Conservation (phyloP, 257 asterid species). For the Anisodus tanguticus region DNA sequence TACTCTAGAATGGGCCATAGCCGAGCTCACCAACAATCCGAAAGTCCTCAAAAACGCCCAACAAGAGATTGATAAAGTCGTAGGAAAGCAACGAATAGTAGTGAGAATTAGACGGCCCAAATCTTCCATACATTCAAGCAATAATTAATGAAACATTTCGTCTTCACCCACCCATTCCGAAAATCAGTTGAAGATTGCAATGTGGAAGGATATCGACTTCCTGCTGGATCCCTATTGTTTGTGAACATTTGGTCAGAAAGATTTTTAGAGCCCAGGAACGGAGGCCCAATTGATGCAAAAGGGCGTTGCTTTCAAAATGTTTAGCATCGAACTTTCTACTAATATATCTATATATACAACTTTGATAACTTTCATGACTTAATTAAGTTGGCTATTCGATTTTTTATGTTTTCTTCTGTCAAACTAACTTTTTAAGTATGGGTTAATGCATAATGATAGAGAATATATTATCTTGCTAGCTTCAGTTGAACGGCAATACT, state of each 20-base stretch:
- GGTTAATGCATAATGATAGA: too few relatives aligned
- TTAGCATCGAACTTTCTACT: too few relatives aligned
- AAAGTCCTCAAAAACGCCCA: slow-evolving; percentile 50
- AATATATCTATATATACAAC: too few relatives aligned
- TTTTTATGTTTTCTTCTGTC: too few relatives aligned
- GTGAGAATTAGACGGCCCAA: slow-evolving; percentile 52
- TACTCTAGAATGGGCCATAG: slow-evolving; percentile 57
- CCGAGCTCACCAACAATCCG: slow-evolving; percentile 58
- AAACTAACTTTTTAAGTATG: too few relatives aligned
- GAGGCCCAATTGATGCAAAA: slow-evolving; percentile 42
- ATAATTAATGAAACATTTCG: slow-evolving; percentile 62
- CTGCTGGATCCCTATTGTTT: slow-evolving; percentile 42
- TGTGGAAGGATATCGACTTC: slow-evolving; percentile 43
- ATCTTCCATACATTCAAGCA: slow-evolving; percentile 61
- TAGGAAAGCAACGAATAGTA: slow-evolving; percentile 44
- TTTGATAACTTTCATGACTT: too few relatives aligned
- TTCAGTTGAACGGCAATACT: too few relatives aligned
- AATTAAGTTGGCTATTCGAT: too few relatives aligned
- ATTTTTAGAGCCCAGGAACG: slow-evolving; percentile 29
- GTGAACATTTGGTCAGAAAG: slow-evolving; percentile 70
- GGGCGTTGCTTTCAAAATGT: slow-evolving; percentile 48
- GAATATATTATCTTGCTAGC: too few relatives aligned
- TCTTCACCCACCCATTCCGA: slow-evolving; percentile 69
- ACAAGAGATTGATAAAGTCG: slow-evolving; percentile 48
- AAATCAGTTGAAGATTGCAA: slow-evolving; percentile 47